Conservation (phyloP, 164 flowering plant species). For the Tinospora cordifolia region DNA sequence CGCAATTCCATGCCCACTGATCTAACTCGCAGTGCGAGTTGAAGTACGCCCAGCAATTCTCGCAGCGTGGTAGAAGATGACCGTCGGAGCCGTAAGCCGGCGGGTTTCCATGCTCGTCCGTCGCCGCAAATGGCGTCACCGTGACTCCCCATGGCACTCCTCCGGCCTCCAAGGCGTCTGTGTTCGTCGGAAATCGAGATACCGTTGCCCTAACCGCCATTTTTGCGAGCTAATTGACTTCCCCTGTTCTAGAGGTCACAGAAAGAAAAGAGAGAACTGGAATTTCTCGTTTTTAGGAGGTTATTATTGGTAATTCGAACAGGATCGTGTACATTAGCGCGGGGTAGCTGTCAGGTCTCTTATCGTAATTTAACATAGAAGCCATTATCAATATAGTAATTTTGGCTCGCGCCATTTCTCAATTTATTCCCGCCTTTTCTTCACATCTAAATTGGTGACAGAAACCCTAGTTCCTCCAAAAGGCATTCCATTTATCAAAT, state of each 20-base stretch:
- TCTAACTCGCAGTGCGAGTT: slow-evolving; percentile 82
- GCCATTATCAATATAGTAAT: too few species aligned
- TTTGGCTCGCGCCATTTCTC: background rate
- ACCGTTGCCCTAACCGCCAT: slow-evolving; percentile 89
- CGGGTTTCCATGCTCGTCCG: slow-evolving; percentile 62
- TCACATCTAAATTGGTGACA: background rate
- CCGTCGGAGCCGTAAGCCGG: slow-evolving; percentile 76
- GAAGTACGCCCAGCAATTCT: slow-evolving; percentile 95
- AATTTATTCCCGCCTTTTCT: background rate
- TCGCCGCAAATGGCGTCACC: slow-evolving; percentile 71
- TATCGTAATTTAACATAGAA: too few species aligned
- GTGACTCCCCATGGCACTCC: slow-evolving; percentile 92
- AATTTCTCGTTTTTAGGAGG: background rate
- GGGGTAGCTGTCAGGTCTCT: too few species aligned
- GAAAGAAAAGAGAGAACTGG: background rate
- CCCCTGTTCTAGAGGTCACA: background rate
- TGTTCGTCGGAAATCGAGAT: slow-evolving; percentile 62
- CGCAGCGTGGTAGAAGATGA: slow-evolving; percentile 76
- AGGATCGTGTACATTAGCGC: too few species aligned
- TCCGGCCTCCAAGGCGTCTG: slow-evolving; percentile 57
- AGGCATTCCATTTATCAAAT: too few species aligned
- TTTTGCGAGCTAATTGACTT: slow-evolving; percentile 2
- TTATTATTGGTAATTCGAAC: background rate
- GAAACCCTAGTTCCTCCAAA: too few species aligned
- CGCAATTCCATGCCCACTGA: slow-evolving; percentile 92